Base-by-base conservation (phyloP, 2,329 filamentous ascomycete genomes). In the Cercospora sojina region DNA sequence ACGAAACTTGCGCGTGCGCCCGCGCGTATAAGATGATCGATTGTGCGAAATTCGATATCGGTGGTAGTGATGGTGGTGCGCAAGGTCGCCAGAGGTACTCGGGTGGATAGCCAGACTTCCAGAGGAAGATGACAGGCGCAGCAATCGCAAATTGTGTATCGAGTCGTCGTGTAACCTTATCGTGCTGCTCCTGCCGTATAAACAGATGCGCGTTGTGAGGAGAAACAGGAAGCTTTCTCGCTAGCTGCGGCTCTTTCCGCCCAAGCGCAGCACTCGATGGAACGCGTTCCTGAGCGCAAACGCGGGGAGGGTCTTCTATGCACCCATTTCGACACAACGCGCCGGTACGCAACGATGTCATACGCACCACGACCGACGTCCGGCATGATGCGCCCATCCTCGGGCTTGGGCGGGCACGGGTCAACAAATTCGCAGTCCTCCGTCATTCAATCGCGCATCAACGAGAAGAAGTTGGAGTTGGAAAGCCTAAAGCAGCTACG, bases 381-480 rank as follows among this genome's bases (percentile, higher is more conserved):
- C 18, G 64, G 66, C 32, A 61, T 69, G 8, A 88, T 72, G 82
- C 86, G 38, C 87, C 87, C 72, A 80, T 78, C 72, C 77, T 77
- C 75, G 74, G 67, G 75, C 73, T 73, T 80, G 72, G 71, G 69
- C 10, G 66, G 69, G 12, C 69, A 68, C 64, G 29, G 23, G 18
- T 29, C 60, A 13, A 65, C 68, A 13, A 65, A 64, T 63, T 67
- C 66, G 12, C 89, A 91, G 77, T 91, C 91, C 1, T 87, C 90
- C 0, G 86, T 87, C 27, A 83, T 95, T 16, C 81, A 91, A 61
- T 87, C 90, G 53, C 89, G 91, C 70, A 92, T 96, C 76, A 88
- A 91, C 70, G 91, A 95, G 81, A 96, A 96, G 83, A 92, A 91
- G 78, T 87, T 88, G 62, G 92, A 96, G 78, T 84, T 96, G 5